These are phyloP conservation scores for Syzygium oleosum DNA, from an alignment of 345 rosid genomes.

Conservation along the genomic window DNA sequence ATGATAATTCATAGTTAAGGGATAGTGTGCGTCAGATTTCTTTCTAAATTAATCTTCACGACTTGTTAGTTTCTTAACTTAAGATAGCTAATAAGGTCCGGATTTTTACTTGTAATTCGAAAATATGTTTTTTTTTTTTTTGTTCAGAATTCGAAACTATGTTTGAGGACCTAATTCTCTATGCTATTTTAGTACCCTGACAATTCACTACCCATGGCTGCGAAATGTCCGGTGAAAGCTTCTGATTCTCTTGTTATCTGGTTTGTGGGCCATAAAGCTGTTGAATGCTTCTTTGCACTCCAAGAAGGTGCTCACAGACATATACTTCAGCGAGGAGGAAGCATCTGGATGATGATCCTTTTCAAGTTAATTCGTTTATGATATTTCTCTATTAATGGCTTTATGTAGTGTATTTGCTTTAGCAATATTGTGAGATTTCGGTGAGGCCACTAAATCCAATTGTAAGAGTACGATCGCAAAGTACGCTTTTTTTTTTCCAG, in stretches of 20 bases:
- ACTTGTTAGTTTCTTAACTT: neutral
- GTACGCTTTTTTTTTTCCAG: neutral
- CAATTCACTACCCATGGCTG: neutral
- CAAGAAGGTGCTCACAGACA: neutral
- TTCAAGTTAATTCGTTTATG: neutral
- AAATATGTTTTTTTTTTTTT: neutral
- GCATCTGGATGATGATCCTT: neutral
- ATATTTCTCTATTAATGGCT: neutral
- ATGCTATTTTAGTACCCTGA: neutral
- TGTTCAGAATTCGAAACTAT: too few species aligned
- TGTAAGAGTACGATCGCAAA: neutral
- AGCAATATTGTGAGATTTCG: neutral
- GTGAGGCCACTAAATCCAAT: neutral
- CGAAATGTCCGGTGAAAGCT: neutral
- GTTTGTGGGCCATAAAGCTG: neutral
- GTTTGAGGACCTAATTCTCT: neutral
- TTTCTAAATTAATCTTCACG: neutral
- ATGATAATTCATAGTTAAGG: neutral
- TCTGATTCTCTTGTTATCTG: neutral
- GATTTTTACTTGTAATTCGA: neutral
- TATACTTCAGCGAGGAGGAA: neutral
- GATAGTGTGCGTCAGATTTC: neutral
- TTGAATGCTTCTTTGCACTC: neutral
- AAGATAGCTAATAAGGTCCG: neutral
- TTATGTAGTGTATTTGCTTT: neutral